Evolutionary conservation across 2,329 filamentous ascomycete species (phyloP).

Genomic region (Sporothrix globosa): DNA sequence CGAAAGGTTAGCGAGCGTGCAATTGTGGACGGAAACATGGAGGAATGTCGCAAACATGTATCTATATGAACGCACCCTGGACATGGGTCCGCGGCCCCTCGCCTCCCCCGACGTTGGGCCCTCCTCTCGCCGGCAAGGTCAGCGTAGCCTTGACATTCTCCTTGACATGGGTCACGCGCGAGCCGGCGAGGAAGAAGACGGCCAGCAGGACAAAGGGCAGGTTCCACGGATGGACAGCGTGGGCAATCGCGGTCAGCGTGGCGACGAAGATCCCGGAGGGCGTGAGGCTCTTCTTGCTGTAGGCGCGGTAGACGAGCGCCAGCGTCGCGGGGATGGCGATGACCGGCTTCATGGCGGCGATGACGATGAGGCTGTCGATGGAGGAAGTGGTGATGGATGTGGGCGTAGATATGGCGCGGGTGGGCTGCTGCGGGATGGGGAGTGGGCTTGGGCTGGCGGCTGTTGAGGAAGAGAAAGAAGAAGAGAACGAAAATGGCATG

Average conservation of each 20-base stretch:
- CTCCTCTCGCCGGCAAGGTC: slow-evolving; percentile 77
- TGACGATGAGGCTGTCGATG: neutral
- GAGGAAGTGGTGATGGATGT: neutral
- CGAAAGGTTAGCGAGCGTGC: neutral
- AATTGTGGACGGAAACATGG: neutral
- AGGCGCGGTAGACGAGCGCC: slow-evolving; percentile 67
- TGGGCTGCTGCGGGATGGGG: neutral
- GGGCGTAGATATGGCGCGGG: neutral
- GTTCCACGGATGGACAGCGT: slow-evolving; percentile 91
- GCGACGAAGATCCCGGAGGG: slow-evolving; percentile 73
- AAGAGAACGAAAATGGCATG: neutral
- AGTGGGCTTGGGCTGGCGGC: neutral
- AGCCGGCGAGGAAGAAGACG: slow-evolving; percentile 86
- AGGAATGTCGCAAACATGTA: slow-evolving; percentile 1
- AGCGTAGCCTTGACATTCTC: slow-evolving; percentile 80
- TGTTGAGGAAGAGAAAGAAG: neutral
- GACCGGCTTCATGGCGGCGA: slow-evolving; percentile 56
- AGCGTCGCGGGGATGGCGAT: slow-evolving; percentile 62
- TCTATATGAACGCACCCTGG: slow-evolving; percentile 59
- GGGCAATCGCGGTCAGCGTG: slow-evolving; percentile 71
- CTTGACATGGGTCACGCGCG: slow-evolving; percentile 75
- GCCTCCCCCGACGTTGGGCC: slow-evolving; percentile 63
- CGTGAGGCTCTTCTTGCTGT: slow-evolving; percentile 76
- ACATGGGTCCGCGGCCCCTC: slow-evolving; percentile 83
- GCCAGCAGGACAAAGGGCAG: slow-evolving; percentile 83